Base-by-base conservation (phyloP, 1,139 yeast species). In the Lodderomyces pseudojiufengensis region DNA sequence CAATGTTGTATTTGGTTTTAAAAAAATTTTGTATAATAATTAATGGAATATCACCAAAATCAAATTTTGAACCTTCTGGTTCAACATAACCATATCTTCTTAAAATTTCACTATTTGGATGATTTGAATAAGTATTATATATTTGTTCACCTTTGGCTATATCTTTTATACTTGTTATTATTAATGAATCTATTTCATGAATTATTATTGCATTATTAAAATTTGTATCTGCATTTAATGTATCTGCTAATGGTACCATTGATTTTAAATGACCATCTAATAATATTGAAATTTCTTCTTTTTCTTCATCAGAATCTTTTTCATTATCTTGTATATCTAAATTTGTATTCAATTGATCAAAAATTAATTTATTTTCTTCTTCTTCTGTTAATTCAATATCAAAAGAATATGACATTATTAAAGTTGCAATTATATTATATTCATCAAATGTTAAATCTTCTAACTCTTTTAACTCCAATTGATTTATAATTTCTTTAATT, bases 71-170 rank as follows among this genome's bases (percentile, higher is more conserved):
- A 0, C 90, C 90, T 9, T 70, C 70, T 41, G 67, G 58, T 57
- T 92, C 97, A 15, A 86, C 94, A 51, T 86, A 92, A 0, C 98
- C 98, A 48, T 90, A 92, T 38, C 95, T 73, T 49, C 98, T 76
- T 40, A 92, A 66, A 25, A 92, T 70, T 51, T 92, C 97, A 23
- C 92, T 69, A 55, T 90, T 90, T 18, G 97, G 95, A 46, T 85
- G 81, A 36, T 87, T 94, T 2, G 96, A 95, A 55, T 92, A 92
- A 0, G 90, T 84, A 57, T 90, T 90, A 61, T 76, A 90, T 3
- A 92, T 66, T 52, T 92, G 97, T 16, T 78, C 80, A 2, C 85
- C 90, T 29, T 63, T 61, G 8, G 59, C 40, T 27, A 92, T 90
- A 3, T 64, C 58, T 38, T 71, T 74, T n/a, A 77, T 76, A 3